Evolutionary conservation across 2,329 filamentous ascomycete species (phyloP), one percentile per base, ranked within the genome.

Genomic region (Fusarium liriodendri): DNA sequence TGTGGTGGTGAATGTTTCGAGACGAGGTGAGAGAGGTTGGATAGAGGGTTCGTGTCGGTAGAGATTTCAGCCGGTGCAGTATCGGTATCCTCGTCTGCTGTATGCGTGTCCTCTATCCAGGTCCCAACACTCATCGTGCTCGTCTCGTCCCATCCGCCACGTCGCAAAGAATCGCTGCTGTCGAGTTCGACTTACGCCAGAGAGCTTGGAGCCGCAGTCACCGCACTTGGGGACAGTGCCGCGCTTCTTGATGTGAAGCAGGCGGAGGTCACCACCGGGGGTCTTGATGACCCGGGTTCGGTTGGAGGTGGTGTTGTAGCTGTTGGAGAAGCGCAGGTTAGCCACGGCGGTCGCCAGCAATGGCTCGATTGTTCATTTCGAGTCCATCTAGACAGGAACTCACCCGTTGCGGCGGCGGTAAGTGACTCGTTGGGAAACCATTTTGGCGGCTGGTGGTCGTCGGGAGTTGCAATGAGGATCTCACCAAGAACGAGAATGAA

Each of bases 191-290:
- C 95, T 93, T 94, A 99, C 95, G 87, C 97, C 97, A 84, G 95
- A 92, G 83, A 99, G 93, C 90, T 98, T 98, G 89, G 91, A 92
- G 84, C 97, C 97, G 85, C 97, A 99, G 91, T 99, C 97, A 91
- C 97, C 94, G 86, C 97, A 99, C 91, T 99, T 99, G 85, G 97
- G 97, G 78, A 95, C 94, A 85, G 95, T 97, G 82, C 95, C 97
- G 86, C 93, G 94, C 95, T 99, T 99, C 94, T 98, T 98, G 90
- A 98, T 95, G 93, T 99, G 96, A 82, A 98, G 94, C 85, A 98
- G 93, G 86, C 97, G 93, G 83, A 98, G 92, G 86, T 96, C 91
- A 86, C 97, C 97, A 86, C 97, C 97, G 80, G 97, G 97, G 80
- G 97, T 99, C 92, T 97, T 97, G 87, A 98, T 87, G 83, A 97